Evolutionary conservation across 1,139 yeast species (phyloP).

Genomic region (Candida pseudocylindracea): DNA sequence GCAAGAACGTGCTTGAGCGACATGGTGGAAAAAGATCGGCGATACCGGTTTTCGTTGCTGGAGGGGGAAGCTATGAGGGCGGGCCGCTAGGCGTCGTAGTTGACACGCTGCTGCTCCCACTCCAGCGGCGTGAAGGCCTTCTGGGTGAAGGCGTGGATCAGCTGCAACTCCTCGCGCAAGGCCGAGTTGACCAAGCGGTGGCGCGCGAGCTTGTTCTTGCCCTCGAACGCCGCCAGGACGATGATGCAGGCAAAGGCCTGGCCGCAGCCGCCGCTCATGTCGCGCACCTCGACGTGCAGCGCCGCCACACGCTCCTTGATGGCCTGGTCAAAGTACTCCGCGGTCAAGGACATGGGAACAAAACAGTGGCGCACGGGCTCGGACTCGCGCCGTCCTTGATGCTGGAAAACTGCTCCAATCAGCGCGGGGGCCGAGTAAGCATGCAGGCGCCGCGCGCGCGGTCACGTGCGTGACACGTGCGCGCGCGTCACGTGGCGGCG

Average conservation of each 20-base stretch:
- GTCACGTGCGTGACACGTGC: too few species aligned
- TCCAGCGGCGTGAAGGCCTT: conserved; percentile 59
- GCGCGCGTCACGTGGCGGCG: too few species aligned
- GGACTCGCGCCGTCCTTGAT: too few species aligned
- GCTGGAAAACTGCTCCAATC: too few species aligned
- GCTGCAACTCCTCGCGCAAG: conserved; percentile 60
- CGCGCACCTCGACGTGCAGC: conserved; percentile 36
- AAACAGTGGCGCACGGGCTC: neutral
- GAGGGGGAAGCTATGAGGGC: too few species aligned
- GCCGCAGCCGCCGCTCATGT: conserved; percentile 72
- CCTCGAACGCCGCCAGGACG: conserved; percentile 44
- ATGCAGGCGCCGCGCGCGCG: too few species aligned
- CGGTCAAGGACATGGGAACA: conserved; percentile 14
- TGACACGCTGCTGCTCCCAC: conserved; percentile 15
- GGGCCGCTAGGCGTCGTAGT: too few species aligned
- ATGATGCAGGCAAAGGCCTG: conserved; percentile 76
- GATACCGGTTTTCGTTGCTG: too few species aligned
- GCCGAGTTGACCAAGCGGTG: conserved; percentile 70
- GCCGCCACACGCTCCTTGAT: conserved; percentile 31
- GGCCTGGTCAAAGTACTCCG: conserved; percentile 20
- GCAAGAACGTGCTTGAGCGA: too few species aligned
- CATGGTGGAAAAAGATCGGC: too few species aligned
- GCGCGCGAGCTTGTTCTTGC: conserved; percentile 70
- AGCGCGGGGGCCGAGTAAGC: too few species aligned
- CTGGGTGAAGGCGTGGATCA: conserved; percentile 89